phyloP scores from a whole-genome alignment of 306 rosid genomes.

The Senna siamea region DNA sequence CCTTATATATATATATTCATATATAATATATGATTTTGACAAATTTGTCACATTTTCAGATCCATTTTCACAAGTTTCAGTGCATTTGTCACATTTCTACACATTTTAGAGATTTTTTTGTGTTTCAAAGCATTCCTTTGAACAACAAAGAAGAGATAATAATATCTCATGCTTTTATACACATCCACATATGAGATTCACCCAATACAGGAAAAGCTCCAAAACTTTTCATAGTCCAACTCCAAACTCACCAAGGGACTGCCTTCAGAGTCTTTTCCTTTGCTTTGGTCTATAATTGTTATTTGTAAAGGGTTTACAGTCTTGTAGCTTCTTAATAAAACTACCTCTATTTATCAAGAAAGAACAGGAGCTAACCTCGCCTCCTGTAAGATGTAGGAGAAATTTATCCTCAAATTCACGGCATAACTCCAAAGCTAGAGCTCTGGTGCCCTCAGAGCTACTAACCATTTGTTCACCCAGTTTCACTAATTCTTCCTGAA shows the following conservation, averaged over 20 bases:
- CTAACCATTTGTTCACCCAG: conserved; percentile 87
- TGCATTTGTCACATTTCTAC: neutral
- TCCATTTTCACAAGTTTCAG: neutral
- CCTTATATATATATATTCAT: too few species aligned
- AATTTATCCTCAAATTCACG: conserved; percentile 98
- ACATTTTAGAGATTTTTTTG: too few species aligned
- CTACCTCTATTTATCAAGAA: neutral
- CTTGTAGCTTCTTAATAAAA: neutral
- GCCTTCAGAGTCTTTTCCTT: conserved; percentile 1
- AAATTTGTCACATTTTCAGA: neutral
- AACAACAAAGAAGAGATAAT: too few species aligned
- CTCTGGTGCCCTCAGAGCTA: conserved; percentile 88
- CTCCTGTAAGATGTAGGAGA: conserved; percentile 87
- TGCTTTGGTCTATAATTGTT: neutral
- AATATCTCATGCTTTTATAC: too few species aligned
- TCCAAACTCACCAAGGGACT: neutral
- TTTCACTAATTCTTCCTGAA: conserved; percentile 88
- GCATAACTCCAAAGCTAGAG: conserved; percentile 93
- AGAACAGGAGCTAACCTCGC: conserved; percentile 65
- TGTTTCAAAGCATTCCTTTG: too few species aligned
- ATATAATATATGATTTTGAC: too few species aligned
- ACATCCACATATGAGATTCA: neutral
- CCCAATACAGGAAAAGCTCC: conserved; percentile 12
- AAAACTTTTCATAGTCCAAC: neutral
- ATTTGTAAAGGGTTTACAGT: neutral